Conservation (phyloP, 2,329 filamentous ascomycete species). For the Arthrobotrys sphaeroides region DNA sequence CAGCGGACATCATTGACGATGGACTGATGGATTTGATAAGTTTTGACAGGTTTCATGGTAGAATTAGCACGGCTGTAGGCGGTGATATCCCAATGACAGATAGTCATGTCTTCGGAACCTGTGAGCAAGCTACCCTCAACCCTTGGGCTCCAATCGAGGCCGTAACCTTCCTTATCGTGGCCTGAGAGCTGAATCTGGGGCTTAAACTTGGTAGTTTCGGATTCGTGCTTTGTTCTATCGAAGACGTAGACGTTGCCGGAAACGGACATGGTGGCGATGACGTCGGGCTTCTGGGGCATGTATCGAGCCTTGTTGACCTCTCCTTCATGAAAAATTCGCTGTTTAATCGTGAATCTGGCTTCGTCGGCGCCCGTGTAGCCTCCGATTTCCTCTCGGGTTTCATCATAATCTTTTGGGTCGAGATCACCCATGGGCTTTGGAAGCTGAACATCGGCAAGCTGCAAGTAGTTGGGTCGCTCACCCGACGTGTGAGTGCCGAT, state of each 20-base stretch:
- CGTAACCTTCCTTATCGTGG: slow-evolving; percentile 89
- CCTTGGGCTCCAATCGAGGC: slow-evolving; percentile 90
- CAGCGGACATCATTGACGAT: slow-evolving; percentile 98
- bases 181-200: slow-evolving; percentile 86
- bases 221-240: slow-evolving; percentile 92
- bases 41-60: slow-evolving; percentile 74
- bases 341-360: slow-evolving; percentile 89
- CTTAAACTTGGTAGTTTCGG: slow-evolving; percentile 72
- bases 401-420: slow-evolving; percentile 86
- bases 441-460: slow-evolving; percentile 93
- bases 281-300: slow-evolving; percentile 94
- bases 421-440: slow-evolving; percentile 77
- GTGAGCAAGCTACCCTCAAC: slow-evolving; percentile 82
- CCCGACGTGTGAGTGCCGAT: slow-evolving; percentile 95
- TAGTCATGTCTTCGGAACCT: slow-evolving; percentile 90
- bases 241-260: slow-evolving; percentile 91
- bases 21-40: slow-evolving; percentile 81
- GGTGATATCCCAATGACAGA: slow-evolving; percentile 90
- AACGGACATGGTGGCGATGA: slow-evolving; percentile 91
- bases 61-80: slow-evolving; percentile 76
- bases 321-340: slow-evolving; percentile 94
- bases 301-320: slow-evolving; percentile 99
- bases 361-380: slow-evolving; percentile 81
- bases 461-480: slow-evolving; percentile 85
- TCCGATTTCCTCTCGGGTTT: slow-evolving; percentile 90